Evolutionary conservation across 768 basidiomycete species (phyloP), one percentile per base, ranked within the genome.

Genomic region (Pleurotus giganteus): DNA sequence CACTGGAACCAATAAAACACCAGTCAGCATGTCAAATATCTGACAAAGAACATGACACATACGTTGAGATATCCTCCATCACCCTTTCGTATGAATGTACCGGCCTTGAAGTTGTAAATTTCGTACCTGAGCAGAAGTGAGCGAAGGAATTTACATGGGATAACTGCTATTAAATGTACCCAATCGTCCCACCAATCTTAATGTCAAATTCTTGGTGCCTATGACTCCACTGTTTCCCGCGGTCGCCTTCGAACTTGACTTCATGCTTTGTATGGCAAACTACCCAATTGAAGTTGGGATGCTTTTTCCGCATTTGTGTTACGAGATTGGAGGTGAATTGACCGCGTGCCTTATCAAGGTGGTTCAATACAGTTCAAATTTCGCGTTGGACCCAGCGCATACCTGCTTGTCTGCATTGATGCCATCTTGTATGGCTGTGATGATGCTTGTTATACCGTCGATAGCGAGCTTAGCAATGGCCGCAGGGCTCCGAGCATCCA

Each of bases 171-270:
- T 15, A n/a, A 11, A 43, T 61, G 13, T 55, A 62, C 61, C 59
- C 63, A 29, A 64, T 53, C 12, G 61, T 64, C 31, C 46, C 46
- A 8, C 46, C 46, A 17, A 47, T 15, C 26, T 47, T 47, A 27
- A 47, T 31, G 24, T 58, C 57, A 29, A 62, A 46, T 36, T 64
- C 63, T 4, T 59, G 34, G 32, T 61, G 59, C 19, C 34, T 39
- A 21, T 64, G 61, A 5, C 57, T 58, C 63, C 61, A 64, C 28
- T 64, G 59, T 31, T 59, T 54, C 23, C 59, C 61, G n/a, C 53
- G 47, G 15, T 41, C 44, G 11, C 61, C 63, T 2, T 54, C 34
- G 15, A 57, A 60, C 19, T 62, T 39, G 32, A 31, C 53, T 26
- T 37, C 52, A 37, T 64, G 61, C 21, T 59, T 55, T 15, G 53